Base-by-base conservation (phyloP, 2,329 filamentous ascomycete species). In the Botrytis byssoidea region DNA sequence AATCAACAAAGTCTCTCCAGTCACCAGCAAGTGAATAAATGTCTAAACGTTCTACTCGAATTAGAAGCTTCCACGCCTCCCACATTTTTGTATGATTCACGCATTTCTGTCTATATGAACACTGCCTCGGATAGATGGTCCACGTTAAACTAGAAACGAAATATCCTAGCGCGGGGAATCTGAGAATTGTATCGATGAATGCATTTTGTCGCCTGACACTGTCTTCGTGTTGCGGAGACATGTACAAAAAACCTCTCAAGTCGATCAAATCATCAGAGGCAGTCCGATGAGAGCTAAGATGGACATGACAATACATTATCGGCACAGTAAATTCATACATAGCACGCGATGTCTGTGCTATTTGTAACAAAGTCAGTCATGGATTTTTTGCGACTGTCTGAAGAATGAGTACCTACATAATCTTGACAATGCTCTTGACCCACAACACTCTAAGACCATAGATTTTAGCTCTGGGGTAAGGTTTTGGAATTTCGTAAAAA, bases 381-480 rank as follows among this genome's bases (percentile, higher is more conserved):
- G 8, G 14, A 1, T 20, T 10, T 2, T 32, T 10, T 18, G n/a
- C 10, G 1, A 12, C 48, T n/a, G 4, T 6, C 14, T n/a, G 16
- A 59, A 59, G 29, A 32, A 32, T 59, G 0, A 6, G 7, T 20
- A 29, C n/a, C 3, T 59, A 59, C 55, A 29, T 59, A 59, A 32
- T 59, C 29, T 59, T 32, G 29, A 32, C 6, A 59, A 9, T 10
- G 20, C 55, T 59, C 7, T 32, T 8, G 1, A 8, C n/a, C 3
- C 29, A 25, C 55, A 59, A 18, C 3, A 1, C 8, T 59, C 9
- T 4, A 59, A 18, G 55, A 59, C 9, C 32, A 29, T 1, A 29
- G n/a, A 18, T 59, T 59, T 29, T 8, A 59, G 16, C n/a, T 59
- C 55, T 3, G 3, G 1, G 29, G 55, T 1, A 29, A 59, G 7